phyloP scores from a whole-genome alignment of 2,329 filamentous ascomycete species.

The Aspergillus quadrilineatus region DNA sequence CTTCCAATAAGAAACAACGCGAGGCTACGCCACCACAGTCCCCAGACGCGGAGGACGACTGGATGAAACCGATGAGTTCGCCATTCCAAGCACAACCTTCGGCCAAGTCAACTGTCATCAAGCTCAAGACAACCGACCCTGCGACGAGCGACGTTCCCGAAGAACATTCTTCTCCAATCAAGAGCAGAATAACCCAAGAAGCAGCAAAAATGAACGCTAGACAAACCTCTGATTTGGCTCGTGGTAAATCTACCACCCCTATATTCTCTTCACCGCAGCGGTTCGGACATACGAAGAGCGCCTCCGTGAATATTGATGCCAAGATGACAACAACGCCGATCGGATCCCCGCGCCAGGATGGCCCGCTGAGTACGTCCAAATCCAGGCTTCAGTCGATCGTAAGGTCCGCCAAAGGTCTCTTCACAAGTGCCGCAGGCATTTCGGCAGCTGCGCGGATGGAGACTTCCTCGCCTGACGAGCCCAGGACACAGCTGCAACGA shows the following conservation, averaged over 20 bases:
- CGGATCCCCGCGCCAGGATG: conserved; percentile 66
- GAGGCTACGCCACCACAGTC: conserved; percentile 24
- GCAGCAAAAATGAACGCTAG: conserved; percentile 18
- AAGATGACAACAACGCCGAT: conserved; percentile 57
- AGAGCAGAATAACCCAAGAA: conserved; percentile 18
- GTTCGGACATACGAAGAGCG: conserved; percentile 57
- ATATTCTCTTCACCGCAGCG: conserved; percentile 52
- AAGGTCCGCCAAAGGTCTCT: conserved; percentile 80
- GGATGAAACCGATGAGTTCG: conserved; percentile 56
- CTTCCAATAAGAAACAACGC: conserved; percentile 20
- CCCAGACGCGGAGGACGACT: conserved; percentile 54
- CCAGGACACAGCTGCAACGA: conserved; percentile 30
- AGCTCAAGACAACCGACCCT: conserved; percentile 49
- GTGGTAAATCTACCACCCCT: conserved; percentile 67
- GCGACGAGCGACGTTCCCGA: conserved; percentile 23
- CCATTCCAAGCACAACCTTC: conserved; percentile 52
- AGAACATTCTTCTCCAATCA: conserved; percentile 10
- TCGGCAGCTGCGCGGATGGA: conserved; percentile 61
- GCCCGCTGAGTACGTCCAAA: conserved; percentile 86
- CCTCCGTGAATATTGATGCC: conserved; percentile 57
- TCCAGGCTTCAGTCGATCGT: conserved; percentile 88
- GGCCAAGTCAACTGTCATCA: conserved; percentile 61
- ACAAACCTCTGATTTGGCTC: conserved; percentile 39
- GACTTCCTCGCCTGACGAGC: conserved; percentile 46
- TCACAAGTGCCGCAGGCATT: conserved; percentile 68